A percentile compares a stretch with the other conserved stretches of the same genome.
Evolutionary conservation across 495 filamentous ascomycete species (phyloP).

Genomic region (Neurospora sp.): DNA sequence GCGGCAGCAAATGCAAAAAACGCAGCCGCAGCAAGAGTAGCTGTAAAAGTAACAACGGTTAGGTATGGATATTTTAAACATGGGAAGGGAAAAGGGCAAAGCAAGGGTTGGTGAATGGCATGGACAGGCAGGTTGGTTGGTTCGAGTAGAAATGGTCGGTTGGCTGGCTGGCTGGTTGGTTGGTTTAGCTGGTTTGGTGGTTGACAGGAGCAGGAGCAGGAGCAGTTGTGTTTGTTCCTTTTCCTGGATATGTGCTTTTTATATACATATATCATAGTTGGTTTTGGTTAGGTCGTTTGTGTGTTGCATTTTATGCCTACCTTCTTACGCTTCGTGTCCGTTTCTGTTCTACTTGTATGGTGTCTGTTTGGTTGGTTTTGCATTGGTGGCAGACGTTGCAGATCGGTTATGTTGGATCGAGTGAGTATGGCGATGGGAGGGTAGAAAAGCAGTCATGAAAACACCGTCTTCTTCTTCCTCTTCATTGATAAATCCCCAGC

Average conservation of each 20-base stretch:
- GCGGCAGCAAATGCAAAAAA: not conserved
- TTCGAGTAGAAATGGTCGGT: not conserved
- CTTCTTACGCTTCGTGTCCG: not conserved
- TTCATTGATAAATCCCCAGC: too few relatives aligned
- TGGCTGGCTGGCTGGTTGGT: not conserved
- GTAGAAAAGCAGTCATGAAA: too few relatives aligned
- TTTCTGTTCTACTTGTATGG: not conserved
- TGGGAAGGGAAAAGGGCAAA: not conserved
- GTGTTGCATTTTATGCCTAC: not conserved
- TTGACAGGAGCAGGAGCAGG: too few relatives aligned
- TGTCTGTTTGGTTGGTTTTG: not conserved
- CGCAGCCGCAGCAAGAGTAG: not conserved
- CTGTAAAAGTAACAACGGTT: not conserved
- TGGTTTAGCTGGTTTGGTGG: not conserved
- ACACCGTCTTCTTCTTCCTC: too few relatives aligned
- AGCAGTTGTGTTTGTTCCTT: not conserved
- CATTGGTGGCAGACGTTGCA: not conserved
- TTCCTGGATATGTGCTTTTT: not conserved
- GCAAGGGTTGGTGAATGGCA: not conserved
- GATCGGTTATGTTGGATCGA: not conserved
- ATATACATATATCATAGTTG: not conserved
- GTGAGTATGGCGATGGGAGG: not conserved
- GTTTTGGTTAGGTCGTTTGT: not conserved
- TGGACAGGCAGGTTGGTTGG: not conserved
- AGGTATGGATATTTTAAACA: not conserved